Conservation (phyloP, 192 early-diverging fungal genomes). For the Coemansia sp. region DNA sequence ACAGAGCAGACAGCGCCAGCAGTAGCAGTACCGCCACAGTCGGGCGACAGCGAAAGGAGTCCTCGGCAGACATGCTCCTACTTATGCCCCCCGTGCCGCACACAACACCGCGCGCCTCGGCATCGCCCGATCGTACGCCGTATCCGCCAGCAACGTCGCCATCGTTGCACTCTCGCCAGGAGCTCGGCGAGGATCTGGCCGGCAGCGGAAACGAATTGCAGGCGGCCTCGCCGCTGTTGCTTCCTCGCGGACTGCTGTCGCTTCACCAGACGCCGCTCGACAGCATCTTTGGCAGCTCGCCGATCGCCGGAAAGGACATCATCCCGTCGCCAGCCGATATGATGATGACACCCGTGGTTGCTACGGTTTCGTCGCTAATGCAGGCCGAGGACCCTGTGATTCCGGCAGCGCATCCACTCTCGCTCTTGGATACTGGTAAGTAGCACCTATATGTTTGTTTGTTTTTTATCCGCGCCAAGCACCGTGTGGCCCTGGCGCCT, state of each 20-base stretch:
- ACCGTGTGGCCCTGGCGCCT: too few species aligned
- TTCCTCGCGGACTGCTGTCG: constrained; percentile 31
- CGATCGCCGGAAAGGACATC: constrained; percentile 20
- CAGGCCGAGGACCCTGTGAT: constrained; percentile 25
- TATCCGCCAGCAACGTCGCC: constrained; percentile 32
- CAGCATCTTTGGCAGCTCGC: constrained; percentile 27
- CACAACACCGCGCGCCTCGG: constrained; percentile 35
- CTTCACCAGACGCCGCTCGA: constrained; percentile 26
- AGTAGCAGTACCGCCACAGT: background rate
- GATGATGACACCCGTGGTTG: constrained; percentile 7
- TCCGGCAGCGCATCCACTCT: constrained; percentile 10
- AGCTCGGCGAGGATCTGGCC: background rate
- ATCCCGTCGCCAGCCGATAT: constrained; percentile 28
- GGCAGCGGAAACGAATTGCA: constrained; percentile 17
- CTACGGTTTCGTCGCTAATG: constrained; percentile 5
- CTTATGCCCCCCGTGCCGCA: constrained; percentile 18
- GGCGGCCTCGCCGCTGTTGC: constrained; percentile 26
- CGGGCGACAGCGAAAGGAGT: constrained; percentile 2
- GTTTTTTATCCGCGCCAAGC: background rate
- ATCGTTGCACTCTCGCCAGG: background rate
- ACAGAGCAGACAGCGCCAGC: background rate
- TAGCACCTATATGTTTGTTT: background rate
- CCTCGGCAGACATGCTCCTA: constrained; percentile 1
- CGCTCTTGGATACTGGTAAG: too few species aligned
- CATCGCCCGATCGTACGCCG: constrained; percentile 33